Conservation (phyloP, 1,284 basidiomycete species). For the Vanrija pseudolonga region DNA sequence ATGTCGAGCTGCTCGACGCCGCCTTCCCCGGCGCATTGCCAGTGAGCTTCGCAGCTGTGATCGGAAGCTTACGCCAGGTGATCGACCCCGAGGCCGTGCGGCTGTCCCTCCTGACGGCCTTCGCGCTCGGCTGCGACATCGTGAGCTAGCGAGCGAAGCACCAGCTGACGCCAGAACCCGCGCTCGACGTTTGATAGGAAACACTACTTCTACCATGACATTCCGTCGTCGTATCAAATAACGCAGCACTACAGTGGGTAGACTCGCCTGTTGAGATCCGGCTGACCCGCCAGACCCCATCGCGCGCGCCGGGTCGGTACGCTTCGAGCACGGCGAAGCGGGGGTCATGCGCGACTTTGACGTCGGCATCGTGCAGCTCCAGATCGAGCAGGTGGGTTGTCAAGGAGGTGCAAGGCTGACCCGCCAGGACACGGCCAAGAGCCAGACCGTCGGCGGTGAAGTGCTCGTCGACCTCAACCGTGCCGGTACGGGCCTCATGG, state of each 20-base stretch:
- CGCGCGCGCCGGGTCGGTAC: slow-evolving; percentile 65
- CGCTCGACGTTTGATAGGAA: slow-evolving; percentile 91
- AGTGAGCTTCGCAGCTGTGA: slow-evolving; percentile 52
- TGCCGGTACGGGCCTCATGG: slow-evolving; percentile 84
- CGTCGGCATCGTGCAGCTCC: slow-evolving; percentile 87
- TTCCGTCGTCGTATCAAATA: slow-evolving; percentile 93
- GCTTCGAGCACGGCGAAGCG: slow-evolving; percentile 47
- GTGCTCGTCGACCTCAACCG: slow-evolving; percentile 84
- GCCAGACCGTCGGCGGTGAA: slow-evolving; percentile 61
- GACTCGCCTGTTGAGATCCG: neutral
- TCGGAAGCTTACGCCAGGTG: slow-evolving; percentile 52
- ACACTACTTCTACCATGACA: slow-evolving; percentile 96
- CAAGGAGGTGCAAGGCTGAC: neutral
- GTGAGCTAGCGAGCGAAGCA: slow-evolving; percentile 21
- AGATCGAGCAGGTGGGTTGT: slow-evolving; percentile 78
- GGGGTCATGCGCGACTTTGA: slow-evolving; percentile 45
- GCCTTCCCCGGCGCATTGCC: slow-evolving; percentile 91
- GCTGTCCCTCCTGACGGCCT: slow-evolving; percentile 73
- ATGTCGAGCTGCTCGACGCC: slow-evolving; percentile 80
- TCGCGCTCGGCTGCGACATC: slow-evolving; percentile 73
- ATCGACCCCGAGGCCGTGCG: slow-evolving; percentile 76
- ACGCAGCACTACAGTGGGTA: slow-evolving; percentile 83
- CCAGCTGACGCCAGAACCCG: slow-evolving; percentile 50
- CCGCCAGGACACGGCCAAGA: slow-evolving; percentile 87
- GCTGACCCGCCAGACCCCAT: slow-evolving; percentile 61